Conservation (phyloP, 768 basidiomycete species). For the Rossbeevera mucosa region DNA sequence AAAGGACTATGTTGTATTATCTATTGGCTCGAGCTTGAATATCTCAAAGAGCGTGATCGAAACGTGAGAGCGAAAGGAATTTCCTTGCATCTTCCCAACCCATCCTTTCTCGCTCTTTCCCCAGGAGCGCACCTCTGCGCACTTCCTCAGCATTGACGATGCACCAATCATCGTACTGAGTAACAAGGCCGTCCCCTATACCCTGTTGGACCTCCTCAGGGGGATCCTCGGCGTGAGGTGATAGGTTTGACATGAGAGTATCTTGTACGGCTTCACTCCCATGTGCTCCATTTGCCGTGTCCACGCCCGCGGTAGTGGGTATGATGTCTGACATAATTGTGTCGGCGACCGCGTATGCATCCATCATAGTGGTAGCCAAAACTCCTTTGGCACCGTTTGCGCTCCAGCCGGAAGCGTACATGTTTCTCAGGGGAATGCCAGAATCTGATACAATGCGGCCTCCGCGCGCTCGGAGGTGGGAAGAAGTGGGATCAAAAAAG, state of each 20-base stretch:
- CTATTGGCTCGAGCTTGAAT: neutral
- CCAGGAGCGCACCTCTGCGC: constrained; percentile 46
- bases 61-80: constrained; percentile 21
- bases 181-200: constrained; percentile 41
- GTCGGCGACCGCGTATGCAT: constrained; percentile 79
- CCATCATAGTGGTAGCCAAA: constrained; percentile 87
- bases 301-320: constrained; percentile 13
- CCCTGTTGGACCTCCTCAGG: constrained; percentile 47
- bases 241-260: constrained; percentile 31
- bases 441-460: constrained; percentile 45
- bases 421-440: constrained; percentile 43
- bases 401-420: constrained; percentile 96
- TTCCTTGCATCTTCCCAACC: constrained; percentile 53
- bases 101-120: constrained; percentile 79
- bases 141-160: constrained; percentile 68
- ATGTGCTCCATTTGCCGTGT: constrained; percentile 5
- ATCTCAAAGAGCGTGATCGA: constrained; percentile 6
- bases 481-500: constrained; percentile 55
- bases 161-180: constrained; percentile 73
- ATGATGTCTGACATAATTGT: constrained; percentile 60
- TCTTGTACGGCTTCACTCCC: neutral
- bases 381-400: constrained; percentile 89
- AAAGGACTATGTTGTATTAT: constrained; percentile 10
- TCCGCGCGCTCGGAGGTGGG: constrained; percentile 51
- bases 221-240: constrained; percentile 39